These are phyloP conservation scores for Colletotrichum paranaense DNA, from an alignment of 2,329 filamentous ascomycete species.

Conservation along the genomic window DNA sequence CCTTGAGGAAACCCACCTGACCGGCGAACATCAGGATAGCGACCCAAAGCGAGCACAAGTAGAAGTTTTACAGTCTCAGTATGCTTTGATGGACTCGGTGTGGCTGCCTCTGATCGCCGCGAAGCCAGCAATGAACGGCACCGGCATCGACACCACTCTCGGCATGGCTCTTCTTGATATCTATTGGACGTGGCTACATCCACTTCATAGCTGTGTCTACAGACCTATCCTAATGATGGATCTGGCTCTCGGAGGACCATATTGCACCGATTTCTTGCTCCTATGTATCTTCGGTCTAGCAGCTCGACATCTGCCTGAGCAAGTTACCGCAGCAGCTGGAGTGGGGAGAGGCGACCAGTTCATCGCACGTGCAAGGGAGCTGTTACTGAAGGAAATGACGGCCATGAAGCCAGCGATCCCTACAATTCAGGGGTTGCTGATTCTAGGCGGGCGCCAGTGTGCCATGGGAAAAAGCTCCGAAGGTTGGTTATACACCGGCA, in stretches of 20 bases:
- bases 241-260: conserved; percentile 36
- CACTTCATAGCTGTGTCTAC: conserved; percentile 38
- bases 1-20: conserved; percentile 5
- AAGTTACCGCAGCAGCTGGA: background rate
- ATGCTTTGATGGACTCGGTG: conserved; percentile 34
- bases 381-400: conserved; percentile 28
- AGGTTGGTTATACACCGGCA: conserved; percentile 39
- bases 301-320: conserved; percentile 33
- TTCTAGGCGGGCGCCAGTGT: conserved; percentile 38
- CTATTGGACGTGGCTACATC: conserved; percentile 40
- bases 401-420: conserved; percentile 23
- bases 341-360: conserved; percentile 9
- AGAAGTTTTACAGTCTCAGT: conserved; percentile 22
- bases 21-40: background rate
- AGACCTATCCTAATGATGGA: conserved; percentile 38
- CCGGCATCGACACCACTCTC: conserved; percentile 26
- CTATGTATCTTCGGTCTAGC: conserved; percentile 38
- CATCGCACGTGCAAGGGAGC: conserved; percentile 10
- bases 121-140: conserved; percentile 33
- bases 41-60: conserved; percentile 1
- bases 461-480: conserved; percentile 37
- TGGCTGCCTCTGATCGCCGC: conserved; percentile 29
- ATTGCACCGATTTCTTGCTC: conserved; percentile 39
- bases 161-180: conserved; percentile 38
- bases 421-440: conserved; percentile 36